Percentiles rank a stretch among this genome's conserved stretches.
phyloP scores from a whole-genome alignment of 352 stramenopile genomes.

The Globisporangium recalcitrans region DNA sequence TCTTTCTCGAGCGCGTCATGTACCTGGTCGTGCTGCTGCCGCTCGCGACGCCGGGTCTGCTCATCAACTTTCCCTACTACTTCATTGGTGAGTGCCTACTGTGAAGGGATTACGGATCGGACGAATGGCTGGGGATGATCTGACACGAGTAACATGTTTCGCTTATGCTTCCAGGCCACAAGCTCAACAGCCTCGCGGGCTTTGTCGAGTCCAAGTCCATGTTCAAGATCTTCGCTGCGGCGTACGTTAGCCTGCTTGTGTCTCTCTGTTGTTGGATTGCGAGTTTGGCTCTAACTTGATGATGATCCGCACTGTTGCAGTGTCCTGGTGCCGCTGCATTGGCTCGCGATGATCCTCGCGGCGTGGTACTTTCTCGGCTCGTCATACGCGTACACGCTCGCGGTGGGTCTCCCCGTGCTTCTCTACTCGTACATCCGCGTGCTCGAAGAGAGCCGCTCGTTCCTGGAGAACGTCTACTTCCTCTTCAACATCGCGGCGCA shows the following conservation, averaged over 20 bases:
- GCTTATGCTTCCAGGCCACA: conserved; percentile 32
- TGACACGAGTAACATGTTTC: background rate
- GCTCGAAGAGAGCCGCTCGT: conserved; percentile 68
- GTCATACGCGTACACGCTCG: conserved; percentile 53
- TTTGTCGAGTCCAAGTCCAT: conserved; percentile 74
- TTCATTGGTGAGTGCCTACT: conserved; percentile 50
- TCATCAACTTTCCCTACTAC: conserved; percentile 77
- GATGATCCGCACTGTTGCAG: conserved; percentile 19
- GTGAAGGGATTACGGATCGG: background rate
- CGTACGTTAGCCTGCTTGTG: conserved; percentile 26
- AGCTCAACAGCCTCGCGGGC: conserved; percentile 62
- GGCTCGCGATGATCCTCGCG: conserved; percentile 53
- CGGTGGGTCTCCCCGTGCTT: conserved; percentile 49
- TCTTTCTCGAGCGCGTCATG: conserved; percentile 62
- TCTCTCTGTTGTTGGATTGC: background rate
- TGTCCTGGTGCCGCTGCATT: conserved; percentile 63
- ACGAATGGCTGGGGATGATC: background rate
- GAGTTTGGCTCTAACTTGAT: conserved; percentile 9
- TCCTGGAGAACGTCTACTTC: conserved; percentile 73
- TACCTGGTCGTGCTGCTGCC: conserved; percentile 67
- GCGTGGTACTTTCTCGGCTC: conserved; percentile 51
- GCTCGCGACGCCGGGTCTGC: conserved; percentile 54
- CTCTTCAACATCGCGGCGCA: conserved; percentile 67
- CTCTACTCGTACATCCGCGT: conserved; percentile 78
- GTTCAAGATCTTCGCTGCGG: conserved; percentile 75